phyloP scores from a whole-genome alignment of 768 basidiomycete species.

The Boletellus ananiceps region DNA sequence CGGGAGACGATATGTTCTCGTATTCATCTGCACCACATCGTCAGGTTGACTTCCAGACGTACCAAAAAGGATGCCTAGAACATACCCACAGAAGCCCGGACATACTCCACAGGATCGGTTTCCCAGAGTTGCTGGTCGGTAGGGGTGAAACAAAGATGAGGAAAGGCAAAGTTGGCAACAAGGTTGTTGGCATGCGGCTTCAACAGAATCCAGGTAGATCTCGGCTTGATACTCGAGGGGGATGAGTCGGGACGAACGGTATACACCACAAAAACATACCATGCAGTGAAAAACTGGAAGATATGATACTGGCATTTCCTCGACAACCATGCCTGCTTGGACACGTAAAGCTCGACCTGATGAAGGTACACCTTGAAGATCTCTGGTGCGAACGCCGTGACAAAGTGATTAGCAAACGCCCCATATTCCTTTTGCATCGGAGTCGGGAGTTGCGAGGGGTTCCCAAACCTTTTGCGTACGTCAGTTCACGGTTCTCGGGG shows the following conservation, averaged over 20 bases:
- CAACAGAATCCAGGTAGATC: constrained; percentile 83
- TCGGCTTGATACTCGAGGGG: constrained; percentile 74
- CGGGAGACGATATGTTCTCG: constrained; percentile 72
- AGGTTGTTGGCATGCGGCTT: constrained; percentile 81
- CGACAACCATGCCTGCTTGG: constrained; percentile 70
- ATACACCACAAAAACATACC: constrained; percentile 43
- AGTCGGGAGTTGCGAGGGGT: constrained; percentile 79
- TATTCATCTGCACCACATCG: constrained; percentile 62
- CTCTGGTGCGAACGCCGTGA: constrained; percentile 76
- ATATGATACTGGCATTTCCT: constrained; percentile 83
- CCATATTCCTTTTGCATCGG: constrained; percentile 66
- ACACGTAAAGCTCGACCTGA: constrained; percentile 62
- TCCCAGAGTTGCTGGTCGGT: constrained; percentile 68
- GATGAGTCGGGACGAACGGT: constrained; percentile 10
- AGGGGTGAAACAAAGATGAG: constrained; percentile 76
- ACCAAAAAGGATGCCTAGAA: background rate
- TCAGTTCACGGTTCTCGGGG: constrained; percentile 4
- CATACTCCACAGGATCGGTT: constrained; percentile 78
- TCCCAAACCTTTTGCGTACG: constrained; percentile 57
- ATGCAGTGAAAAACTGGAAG: constrained; percentile 83
- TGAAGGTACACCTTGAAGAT: constrained; percentile 77
- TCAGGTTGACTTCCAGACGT: background rate
- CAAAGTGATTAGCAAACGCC: constrained; percentile 73
- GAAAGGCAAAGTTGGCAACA: constrained; percentile 80
- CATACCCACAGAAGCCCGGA: constrained; percentile 70